Evolutionary conservation across 2,329 filamentous ascomycete species (phyloP), one percentile per base, ranked within the genome.

Genomic region (Aspergillus sp.): DNA sequence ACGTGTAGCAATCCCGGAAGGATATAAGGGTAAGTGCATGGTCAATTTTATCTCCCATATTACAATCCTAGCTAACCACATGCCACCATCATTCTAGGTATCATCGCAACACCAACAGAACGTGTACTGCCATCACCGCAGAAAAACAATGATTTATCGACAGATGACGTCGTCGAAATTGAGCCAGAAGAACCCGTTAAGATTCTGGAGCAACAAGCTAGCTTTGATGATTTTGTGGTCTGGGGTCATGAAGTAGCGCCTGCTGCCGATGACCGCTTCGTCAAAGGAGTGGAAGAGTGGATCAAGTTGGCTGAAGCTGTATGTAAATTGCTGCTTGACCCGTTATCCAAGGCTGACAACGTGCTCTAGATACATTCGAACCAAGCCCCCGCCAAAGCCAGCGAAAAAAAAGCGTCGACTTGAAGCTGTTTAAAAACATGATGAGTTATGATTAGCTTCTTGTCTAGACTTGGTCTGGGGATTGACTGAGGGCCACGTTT

Each of bases 231-330:
- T 43, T 64, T 95, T 40, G 69, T 88, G 3, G 76, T 95, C n/a
- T 97, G 90, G 90, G 83, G 79, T 0, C 90, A 95, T 63, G 90
- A 93, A 53, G 66, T 70, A 1, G 56, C 79, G 39, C 82, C 82
- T 5, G 81, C 85, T 47, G 73, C 74, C 1, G 73, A 73, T 27
- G 88, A 95, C 66, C 72, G 78, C 1, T 93, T 89, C 61, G 72
- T 88, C 5, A 84, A 85, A 61, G 82, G 85, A 0, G 70, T 95
- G 35, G 78, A 84, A 52, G 90, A 95, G 65, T 95, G 90, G 89
- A 73, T 94, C 45, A 72, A 74, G 8, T 80, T 90, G 62, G 80
- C 89, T 8, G 79, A 84, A 51, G 75, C 78, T 62, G 85, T 89
- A 65, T 56, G 76, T 64, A 46, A 26, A 29, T 19, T 27, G 7